Conservation (phyloP, 495 filamentous ascomycete species). For the Talaromyces adpressus region DNA sequence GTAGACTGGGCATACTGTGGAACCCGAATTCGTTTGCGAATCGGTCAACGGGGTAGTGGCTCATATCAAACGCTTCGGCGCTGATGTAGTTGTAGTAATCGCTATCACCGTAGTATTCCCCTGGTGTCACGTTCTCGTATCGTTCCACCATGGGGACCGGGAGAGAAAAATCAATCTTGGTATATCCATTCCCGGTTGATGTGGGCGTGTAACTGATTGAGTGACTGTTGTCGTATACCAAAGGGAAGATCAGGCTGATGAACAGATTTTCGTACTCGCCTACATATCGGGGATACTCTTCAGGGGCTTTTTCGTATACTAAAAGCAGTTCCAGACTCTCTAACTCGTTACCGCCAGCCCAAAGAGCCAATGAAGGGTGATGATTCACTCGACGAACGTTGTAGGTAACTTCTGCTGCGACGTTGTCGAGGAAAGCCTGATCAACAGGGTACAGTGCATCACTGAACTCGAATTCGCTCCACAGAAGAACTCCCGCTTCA, state of each 20-base stretch:
- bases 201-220: constrained; percentile 64
- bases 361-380: constrained; percentile 60
- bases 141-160: constrained; percentile 53
- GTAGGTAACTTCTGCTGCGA: constrained; percentile 51
- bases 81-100: constrained; percentile 65
- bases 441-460: constrained; percentile 57
- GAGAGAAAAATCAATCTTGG: constrained; percentile 47
- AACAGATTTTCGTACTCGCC: constrained; percentile 58
- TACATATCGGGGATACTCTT: constrained; percentile 36
- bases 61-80: constrained; percentile 46
- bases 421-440: constrained; percentile 50
- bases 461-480: constrained; percentile 63
- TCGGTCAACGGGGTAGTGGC: constrained; percentile 52
- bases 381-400: constrained; percentile 59
- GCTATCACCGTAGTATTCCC: constrained; percentile 58
- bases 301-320: constrained; percentile 38
- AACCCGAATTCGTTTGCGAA: constrained; percentile 64
- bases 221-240: constrained; percentile 56
- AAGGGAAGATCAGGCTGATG: constrained; percentile 50
- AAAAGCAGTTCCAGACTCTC: constrained; percentile 47
- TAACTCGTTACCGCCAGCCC: constrained; percentile 63
- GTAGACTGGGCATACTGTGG: constrained; percentile 59
- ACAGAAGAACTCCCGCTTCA: constrained; percentile 56
- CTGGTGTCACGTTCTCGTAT: constrained; percentile 50
- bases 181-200: constrained; percentile 61